These are phyloP conservation scores for Huntiella decipiens DNA, from an alignment of 2,329 filamentous ascomycete genomes.

Conservation along the genomic window DNA sequence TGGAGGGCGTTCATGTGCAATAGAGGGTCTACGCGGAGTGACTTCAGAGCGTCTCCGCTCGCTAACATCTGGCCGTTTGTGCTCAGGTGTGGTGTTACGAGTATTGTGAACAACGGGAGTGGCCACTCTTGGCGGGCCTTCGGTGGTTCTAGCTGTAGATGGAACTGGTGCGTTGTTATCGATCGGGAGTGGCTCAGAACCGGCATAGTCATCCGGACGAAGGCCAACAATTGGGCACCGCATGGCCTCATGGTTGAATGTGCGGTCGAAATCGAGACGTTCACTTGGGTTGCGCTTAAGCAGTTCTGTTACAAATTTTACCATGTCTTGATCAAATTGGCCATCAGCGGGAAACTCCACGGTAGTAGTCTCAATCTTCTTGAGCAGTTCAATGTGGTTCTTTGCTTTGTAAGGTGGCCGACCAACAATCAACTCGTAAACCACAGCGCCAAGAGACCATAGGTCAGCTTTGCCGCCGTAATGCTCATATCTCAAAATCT, in stretches of 20 bases:
- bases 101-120: slow-evolving; percentile 7
- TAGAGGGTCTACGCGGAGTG: too few relatives aligned
- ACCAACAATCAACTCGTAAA: slow-evolving; percentile 88
- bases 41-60: too few relatives aligned
- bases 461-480: slow-evolving; percentile 94
- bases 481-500: slow-evolving; percentile 90
- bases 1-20: background rate
- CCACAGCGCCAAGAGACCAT: slow-evolving; percentile 91
- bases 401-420: slow-evolving; percentile 77
- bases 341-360: slow-evolving; percentile 9
- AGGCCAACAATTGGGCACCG: slow-evolving; percentile 60
- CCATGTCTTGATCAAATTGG: slow-evolving; percentile 35
- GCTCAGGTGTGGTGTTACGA: too few relatives aligned
- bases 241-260: slow-evolving; percentile 61
- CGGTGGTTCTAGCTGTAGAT: slow-evolving; percentile 1
- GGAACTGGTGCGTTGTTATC: background rate
- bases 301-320: slow-evolving; percentile 67
- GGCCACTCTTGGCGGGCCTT: background rate
- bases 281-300: slow-evolving; percentile 75
- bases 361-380: slow-evolving; percentile 76
- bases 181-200: background rate
- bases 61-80: too few relatives aligned
- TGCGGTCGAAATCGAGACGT: slow-evolving; percentile 66
- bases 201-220: slow-evolving; percentile 47
- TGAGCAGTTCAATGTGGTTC: slow-evolving; percentile 85